These are phyloP conservation scores for Albophoma yamanashiensis DNA, from an alignment of 2,329 filamentous ascomycete species.

Conservation along the genomic window DNA sequence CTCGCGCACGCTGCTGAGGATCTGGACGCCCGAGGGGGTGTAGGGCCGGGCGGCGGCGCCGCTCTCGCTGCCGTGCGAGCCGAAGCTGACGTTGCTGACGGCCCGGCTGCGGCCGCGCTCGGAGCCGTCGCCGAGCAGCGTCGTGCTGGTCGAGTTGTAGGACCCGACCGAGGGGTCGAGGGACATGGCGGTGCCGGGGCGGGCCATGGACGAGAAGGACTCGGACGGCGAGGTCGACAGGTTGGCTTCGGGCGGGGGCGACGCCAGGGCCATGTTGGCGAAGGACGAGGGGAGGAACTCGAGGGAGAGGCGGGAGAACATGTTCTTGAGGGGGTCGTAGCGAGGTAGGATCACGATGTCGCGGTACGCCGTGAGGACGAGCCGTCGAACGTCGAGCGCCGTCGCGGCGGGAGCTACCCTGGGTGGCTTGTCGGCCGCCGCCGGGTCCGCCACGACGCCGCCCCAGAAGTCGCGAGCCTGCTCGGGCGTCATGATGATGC, in stretches of 20 bases:
- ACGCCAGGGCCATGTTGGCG: conserved; percentile 40
- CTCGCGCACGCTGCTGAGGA: conserved; percentile 35
- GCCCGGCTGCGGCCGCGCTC: conserved; percentile 61
- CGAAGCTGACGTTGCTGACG: conserved; percentile 72
- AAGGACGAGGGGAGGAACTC: conserved; percentile 57
- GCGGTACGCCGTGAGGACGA: conserved; percentile 79
- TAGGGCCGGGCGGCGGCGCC: conserved; percentile 29
- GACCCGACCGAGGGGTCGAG: conserved; percentile 66
- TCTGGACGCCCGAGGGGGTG: conserved; percentile 31
- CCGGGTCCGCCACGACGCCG: conserved; percentile 41
- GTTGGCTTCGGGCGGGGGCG: conserved; percentile 38
- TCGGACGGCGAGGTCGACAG: conserved; percentile 42
- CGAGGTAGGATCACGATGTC: conserved; percentile 82
- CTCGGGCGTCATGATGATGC: conserved; percentile 64
- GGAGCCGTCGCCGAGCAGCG: conserved; percentile 58
- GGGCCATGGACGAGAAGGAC: conserved; percentile 31
- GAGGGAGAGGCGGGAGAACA: conserved; percentile 80
- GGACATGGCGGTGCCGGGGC: conserved; percentile 65
- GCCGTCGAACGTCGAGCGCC: conserved; percentile 74
- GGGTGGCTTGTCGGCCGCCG: conserved; percentile 18
- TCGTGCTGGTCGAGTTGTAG: conserved; percentile 71
- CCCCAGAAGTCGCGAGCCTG: conserved; percentile 90
- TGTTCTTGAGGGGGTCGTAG: conserved; percentile 78
- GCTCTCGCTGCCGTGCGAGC: conserved; percentile 38
- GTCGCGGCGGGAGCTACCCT: conserved; percentile 37